Conservation (phyloP, 2,329 filamentous ascomycete species). For the Exophiala sideris region DNA sequence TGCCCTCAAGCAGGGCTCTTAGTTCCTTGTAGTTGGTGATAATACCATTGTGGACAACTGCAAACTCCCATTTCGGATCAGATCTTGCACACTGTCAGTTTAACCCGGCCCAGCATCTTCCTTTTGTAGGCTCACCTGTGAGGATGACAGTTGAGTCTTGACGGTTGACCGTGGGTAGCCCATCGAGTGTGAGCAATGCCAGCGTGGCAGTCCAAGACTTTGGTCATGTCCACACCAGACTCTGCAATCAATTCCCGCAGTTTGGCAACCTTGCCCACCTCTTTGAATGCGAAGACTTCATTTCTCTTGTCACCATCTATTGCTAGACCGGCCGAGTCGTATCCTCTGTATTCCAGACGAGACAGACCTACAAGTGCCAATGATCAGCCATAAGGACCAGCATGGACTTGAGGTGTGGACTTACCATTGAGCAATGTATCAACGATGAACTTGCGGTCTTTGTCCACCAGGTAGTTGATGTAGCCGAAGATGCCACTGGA, state of each 20-base stretch:
- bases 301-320: slow-evolving; percentile 99
- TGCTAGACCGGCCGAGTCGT: slow-evolving; percentile 94
- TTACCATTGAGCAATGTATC: slow-evolving; percentile 93
- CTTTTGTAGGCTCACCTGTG: slow-evolving; percentile 66
- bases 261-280: slow-evolving; percentile 98
- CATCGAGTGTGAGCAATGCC: slow-evolving; percentile 98
- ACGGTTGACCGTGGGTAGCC: slow-evolving; percentile 95
- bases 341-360: slow-evolving; percentile 96
- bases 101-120: not conserved
- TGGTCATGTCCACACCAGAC: slow-evolving; percentile 77
- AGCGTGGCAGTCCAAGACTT: slow-evolving; percentile 95
- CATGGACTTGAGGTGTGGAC: slow-evolving; percentile 35
- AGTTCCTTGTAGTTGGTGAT: slow-evolving; percentile 99
- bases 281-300: slow-evolving; percentile 95
- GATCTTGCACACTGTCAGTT: slow-evolving; percentile 57
- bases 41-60: slow-evolving; percentile 98
- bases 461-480: slow-evolving; percentile 99
- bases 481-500: slow-evolving; percentile 94
- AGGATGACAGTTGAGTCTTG: slow-evolving; percentile 94
- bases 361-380: slow-evolving; percentile 65
- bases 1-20: slow-evolving; percentile 84
- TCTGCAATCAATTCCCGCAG: slow-evolving; percentile 88
- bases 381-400: not conserved
- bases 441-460: slow-evolving; percentile 94
- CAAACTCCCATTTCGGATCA: slow-evolving; percentile 92